A percentile compares a stretch with the other conserved stretches of the same genome.
Conservation (phyloP, 441 rosid species). For the Populus tomentosa region DNA sequence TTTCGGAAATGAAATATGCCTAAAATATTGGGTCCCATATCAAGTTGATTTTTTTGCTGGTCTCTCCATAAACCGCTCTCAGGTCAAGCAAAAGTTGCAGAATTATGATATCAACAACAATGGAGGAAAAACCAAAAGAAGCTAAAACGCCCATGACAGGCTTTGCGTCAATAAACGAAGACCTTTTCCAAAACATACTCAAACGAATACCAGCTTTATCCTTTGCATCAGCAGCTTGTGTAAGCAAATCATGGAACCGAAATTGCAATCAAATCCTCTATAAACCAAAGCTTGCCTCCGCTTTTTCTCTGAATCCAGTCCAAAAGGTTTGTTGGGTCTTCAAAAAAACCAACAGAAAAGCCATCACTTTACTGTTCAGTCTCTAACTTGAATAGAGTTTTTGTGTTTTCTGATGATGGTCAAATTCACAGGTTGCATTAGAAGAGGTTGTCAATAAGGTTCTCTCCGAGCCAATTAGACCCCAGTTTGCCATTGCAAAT, state of each 20-base stretch:
- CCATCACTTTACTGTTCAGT: too few species aligned
- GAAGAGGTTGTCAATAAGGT: conserved; percentile 63
- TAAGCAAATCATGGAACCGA: conserved; percentile 49
- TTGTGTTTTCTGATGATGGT: not conserved
- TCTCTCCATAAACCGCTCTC: not conserved
- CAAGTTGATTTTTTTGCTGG: too few species aligned
- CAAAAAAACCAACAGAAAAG: not conserved
- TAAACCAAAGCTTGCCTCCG: conserved; percentile 58
- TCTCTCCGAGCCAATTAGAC: conserved; percentile 68
- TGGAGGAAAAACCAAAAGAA: not conserved
- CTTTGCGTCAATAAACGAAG: conserved; percentile 14
- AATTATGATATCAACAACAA: not conserved
- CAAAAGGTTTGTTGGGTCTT: not conserved
- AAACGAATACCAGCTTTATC: conserved; percentile 22
- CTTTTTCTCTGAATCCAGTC: conserved; percentile 38
- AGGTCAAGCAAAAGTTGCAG: not conserved
- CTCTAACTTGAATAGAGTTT: not conserved
- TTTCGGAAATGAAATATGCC: too few species aligned
- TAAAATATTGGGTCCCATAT: too few species aligned
- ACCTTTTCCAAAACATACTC: conserved; percentile 17
- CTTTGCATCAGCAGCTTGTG: conserved; percentile 61
- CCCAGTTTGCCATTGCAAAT: conserved; percentile 76
- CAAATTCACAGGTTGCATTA: conserved; percentile 37
- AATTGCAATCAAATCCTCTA: conserved; percentile 43
- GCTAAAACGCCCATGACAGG: not conserved